Conservation (phyloP, 179 eudicot genomes). For the Gypsophila paniculata region DNA sequence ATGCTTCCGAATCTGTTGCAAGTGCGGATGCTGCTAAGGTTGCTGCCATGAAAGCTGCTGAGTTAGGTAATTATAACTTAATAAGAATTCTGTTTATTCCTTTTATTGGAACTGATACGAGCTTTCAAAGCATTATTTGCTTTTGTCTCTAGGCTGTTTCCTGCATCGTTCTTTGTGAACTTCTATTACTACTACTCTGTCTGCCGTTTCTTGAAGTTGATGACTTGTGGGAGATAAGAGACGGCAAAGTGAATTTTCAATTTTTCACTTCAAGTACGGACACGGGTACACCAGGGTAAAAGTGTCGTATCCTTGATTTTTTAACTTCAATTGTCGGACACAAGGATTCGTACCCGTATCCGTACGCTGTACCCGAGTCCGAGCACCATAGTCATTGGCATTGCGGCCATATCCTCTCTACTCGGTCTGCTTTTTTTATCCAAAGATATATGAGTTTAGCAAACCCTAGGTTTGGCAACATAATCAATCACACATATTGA, state of each 20-base stretch:
- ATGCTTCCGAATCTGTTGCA: constrained; percentile 40
- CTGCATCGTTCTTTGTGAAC: not conserved
- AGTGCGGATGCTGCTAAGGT: constrained; percentile 80
- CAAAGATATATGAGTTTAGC: not conserved
- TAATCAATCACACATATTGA: not conserved
- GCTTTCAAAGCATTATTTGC: not conserved
- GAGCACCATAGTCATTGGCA: not conserved
- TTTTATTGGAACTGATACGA: not conserved
- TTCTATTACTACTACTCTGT: not conserved
- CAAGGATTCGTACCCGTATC: too few species aligned
- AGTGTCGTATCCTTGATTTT: too few species aligned
- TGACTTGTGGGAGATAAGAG: too few species aligned
- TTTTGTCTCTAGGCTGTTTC: not conserved
- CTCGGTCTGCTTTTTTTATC: not conserved
- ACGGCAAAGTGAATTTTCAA: too few species aligned
- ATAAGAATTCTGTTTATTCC: not conserved
- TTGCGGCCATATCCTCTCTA: not conserved
- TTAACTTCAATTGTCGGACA: too few species aligned
- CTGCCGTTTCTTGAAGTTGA: not conserved
- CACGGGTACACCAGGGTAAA: too few species aligned
- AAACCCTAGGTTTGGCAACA: not conserved
- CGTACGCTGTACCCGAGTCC: too few species aligned
- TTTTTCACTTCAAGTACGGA: too few species aligned
- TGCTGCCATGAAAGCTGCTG: constrained; percentile 97
- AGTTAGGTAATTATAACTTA: constrained; percentile 49